These are phyloP conservation scores for Fusarium camptoceras DNA, from an alignment of 2,329 filamentous ascomycete species.

Conservation along the genomic window DNA sequence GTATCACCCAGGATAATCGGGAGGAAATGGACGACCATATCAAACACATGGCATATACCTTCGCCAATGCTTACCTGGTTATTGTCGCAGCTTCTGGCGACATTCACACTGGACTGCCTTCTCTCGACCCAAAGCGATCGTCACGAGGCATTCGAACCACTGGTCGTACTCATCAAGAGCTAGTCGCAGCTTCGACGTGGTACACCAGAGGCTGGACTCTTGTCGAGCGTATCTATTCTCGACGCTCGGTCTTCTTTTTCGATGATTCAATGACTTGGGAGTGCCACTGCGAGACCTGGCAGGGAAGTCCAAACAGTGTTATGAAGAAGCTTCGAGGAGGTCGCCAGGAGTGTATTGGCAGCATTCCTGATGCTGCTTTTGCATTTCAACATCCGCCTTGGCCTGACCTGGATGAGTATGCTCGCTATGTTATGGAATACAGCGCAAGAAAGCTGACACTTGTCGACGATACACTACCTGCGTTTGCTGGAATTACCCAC, in stretches of 20 bases:
- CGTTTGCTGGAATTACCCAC: slow-evolving; percentile 58
- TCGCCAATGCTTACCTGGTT: slow-evolving; percentile 58
- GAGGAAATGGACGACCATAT: slow-evolving; percentile 55
- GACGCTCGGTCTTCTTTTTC: slow-evolving; percentile 58
- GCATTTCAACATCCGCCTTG: slow-evolving; percentile 57
- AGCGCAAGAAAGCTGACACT: slow-evolving; percentile 54
- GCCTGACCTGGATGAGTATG: slow-evolving; percentile 61
- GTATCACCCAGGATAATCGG: slow-evolving; percentile 59
- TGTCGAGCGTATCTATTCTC: slow-evolving; percentile 57
- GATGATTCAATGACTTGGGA: slow-evolving; percentile 59
- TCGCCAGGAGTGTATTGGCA: slow-evolving; percentile 50
- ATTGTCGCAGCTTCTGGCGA: slow-evolving; percentile 58
- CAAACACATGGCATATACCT: slow-evolving; percentile 59
- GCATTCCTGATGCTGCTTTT: slow-evolving; percentile 50
- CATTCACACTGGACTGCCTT: slow-evolving; percentile 53
- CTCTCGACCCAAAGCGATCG: slow-evolving; percentile 52
- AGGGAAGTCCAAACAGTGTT: slow-evolving; percentile 49
- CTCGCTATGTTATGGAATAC: slow-evolving; percentile 58
- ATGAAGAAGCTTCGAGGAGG: slow-evolving; percentile 50
- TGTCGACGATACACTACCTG: slow-evolving; percentile 57
- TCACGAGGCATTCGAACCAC: slow-evolving; percentile 43
- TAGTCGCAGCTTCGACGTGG: slow-evolving; percentile 55
- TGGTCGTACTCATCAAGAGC: slow-evolving; percentile 52
- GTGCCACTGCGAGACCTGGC: slow-evolving; percentile 60
- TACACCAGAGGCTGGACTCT: slow-evolving; percentile 58